Conservation (phyloP, 306 rosid species). For the Ochetophila trinervis region DNA sequence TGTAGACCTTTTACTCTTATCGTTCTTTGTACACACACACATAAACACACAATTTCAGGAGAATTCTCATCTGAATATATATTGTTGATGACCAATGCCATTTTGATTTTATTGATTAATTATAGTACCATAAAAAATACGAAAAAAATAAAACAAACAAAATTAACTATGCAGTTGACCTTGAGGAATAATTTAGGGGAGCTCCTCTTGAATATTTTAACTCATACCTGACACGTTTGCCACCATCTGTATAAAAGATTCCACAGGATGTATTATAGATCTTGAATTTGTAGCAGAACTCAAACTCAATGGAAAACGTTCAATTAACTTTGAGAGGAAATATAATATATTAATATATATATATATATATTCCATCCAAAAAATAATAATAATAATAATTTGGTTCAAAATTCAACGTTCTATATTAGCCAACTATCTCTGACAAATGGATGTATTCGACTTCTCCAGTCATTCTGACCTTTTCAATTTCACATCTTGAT, state of each 20-base stretch:
- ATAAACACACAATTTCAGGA: no score
- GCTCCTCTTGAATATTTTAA: not conserved
- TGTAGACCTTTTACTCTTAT: no score
- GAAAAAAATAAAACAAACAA: no score
- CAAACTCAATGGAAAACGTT: not conserved
- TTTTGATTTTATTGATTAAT: no score
- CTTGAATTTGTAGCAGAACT: not conserved
- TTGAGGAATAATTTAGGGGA: not conserved
- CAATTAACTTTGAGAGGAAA: not conserved
- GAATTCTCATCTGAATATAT: no score
- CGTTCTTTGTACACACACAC: no score
- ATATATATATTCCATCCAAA: not conserved
- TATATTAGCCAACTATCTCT: slow-evolving; percentile 4
- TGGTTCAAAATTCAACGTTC: slow-evolving; percentile 5
- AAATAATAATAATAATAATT: not conserved
- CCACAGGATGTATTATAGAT: not conserved
- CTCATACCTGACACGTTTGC: slow-evolving; percentile 1
- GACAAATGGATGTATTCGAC: slow-evolving; percentile 4
- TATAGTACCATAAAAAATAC: no score
- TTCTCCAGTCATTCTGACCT: slow-evolving; percentile 9
- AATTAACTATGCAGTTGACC: not conserved
- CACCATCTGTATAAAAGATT: not conserved
- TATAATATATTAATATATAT: not conserved
- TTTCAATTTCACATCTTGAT: not conserved
- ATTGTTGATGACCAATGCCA: no score